A percentile compares a stretch with the other conserved stretches of the same genome.
phyloP scores from a whole-genome alignment of 176 grass and related monocot genomes.

The Aegilops umbellulata region DNA sequence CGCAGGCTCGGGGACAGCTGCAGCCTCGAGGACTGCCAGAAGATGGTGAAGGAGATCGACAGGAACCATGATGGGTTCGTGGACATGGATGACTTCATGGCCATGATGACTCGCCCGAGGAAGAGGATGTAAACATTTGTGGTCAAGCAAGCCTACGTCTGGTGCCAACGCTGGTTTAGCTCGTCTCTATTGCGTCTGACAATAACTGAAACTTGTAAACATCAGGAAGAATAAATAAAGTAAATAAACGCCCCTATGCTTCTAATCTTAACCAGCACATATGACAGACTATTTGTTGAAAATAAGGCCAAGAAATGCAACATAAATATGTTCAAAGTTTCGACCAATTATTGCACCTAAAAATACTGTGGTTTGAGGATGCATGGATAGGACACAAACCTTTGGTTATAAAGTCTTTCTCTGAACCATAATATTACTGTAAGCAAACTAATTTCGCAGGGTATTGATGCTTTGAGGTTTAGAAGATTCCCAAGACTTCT shows the following conservation, averaged over 20 bases:
- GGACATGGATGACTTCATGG: slow-evolving; percentile 80
- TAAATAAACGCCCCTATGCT: not conserved
- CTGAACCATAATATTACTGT: no score
- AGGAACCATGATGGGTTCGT: slow-evolving; percentile 55
- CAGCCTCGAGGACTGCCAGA: slow-evolving; percentile 52
- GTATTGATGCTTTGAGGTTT: no score
- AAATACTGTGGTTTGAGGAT: no score
- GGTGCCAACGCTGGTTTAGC: not conserved
- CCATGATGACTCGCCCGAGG: slow-evolving; percentile 75
- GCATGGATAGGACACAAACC: no score
- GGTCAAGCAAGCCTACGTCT: not conserved
- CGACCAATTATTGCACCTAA: no score
- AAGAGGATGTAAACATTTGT: slow-evolving; percentile 34
- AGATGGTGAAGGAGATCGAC: slow-evolving; percentile 55
- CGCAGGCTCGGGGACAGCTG: slow-evolving; percentile 36
- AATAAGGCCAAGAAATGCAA: not conserved
- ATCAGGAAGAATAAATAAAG: not conserved
- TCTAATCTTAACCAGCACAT: not conserved
- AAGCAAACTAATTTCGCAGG: no score
- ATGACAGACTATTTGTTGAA: no score
- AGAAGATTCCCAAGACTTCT: no score
- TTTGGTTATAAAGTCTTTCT: no score
- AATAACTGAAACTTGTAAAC: not conserved
- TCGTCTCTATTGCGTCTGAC: not conserved
- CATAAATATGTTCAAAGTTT: no score